Evolutionary conservation across 768 basidiomycete species (phyloP), one percentile per base, ranked within the genome.

Genomic region (Boletus sp.): DNA sequence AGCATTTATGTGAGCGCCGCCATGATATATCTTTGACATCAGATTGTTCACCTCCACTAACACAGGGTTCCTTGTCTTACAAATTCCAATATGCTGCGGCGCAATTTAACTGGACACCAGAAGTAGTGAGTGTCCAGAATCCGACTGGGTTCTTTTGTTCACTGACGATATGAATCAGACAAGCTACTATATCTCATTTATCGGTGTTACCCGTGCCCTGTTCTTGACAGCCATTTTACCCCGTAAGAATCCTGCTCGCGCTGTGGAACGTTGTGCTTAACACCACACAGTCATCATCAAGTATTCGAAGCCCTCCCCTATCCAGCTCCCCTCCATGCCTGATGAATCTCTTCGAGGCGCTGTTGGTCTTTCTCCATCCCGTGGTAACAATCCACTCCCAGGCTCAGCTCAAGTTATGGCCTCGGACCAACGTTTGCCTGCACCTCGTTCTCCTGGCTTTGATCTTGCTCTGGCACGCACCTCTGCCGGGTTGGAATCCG

Each of bases 121-220:
- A 88, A 73, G 75, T 71, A 54, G 87, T 89, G 60, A 36, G 80
- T 65, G 5, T 36, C 41, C 32, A n/a, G 14, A 20, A 54, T 9
- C 18, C 18, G 35, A 39, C 20, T 28, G n/a, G 20, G n/a, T 57
- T 45, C 30, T 39, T n/a, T 40, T 18, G 0, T 47, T 33, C 24
- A 29, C 47, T 57, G 50, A 52, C 54, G 17, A 42, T 10, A 4
- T 42, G 11, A 30, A 46, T 30, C 54, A 90, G 89, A 67, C 85
- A n/a, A 88, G 88, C n/a, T 90, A 90, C 64, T 90, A 79, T 75
- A 63, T 90, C 11, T 86, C 83, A 55, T 62, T 80, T 11, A 65
- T 83, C 10, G 83, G 84, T 7, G 73, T 73, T 33, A 66, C 76
- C 1, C 79, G 87, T 4, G 86, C 87, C 0, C 4, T 81, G 2